Evolutionary conservation across 2,329 filamentous ascomycete species (phyloP).

Genomic region (Myriosclerotinia curreyana): DNA sequence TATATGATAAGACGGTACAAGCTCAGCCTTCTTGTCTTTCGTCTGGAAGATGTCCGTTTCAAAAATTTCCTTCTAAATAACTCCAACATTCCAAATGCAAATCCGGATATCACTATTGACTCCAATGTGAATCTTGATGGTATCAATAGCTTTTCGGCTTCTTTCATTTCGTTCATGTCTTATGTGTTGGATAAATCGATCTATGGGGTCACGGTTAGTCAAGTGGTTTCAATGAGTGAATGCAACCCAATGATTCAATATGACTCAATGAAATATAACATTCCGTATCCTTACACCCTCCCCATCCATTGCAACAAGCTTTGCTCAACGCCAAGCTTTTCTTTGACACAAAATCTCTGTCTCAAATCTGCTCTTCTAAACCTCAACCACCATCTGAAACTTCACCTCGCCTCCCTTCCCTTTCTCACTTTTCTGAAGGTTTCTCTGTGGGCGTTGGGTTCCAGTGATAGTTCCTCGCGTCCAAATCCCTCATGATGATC

Average conservation of each 20-base stretch:
- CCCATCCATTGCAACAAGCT: neutral
- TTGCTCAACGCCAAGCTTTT: conserved; percentile 8
- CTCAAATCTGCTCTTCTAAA: conserved; percentile 1
- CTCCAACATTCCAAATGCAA: conserved; percentile 1
- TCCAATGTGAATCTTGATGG: neutral
- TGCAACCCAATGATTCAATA: neutral
- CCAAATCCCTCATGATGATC: conserved; percentile 21
- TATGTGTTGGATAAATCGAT: neutral
- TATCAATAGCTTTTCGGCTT: neutral
- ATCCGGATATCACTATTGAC: neutral
- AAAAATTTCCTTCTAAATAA: neutral
- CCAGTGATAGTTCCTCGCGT: neutral
- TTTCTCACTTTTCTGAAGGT: neutral
- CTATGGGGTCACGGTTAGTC: neutral
- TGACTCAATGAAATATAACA: neutral
- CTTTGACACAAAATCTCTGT: neutral
- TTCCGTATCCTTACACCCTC: conserved; percentile 6
- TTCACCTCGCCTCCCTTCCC: neutral
- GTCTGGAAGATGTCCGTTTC: neutral
- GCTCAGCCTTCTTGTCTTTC: no score
- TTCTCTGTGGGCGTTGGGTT: neutral
- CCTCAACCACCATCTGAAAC: neutral
- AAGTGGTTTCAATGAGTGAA: neutral
- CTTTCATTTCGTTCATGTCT: neutral
- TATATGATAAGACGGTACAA: no score